Percentiles rank a stretch among this genome's conserved stretches.
phyloP scores from a whole-genome alignment of 1,284 basidiomycete genomes.

The Marasmius oreades region DNA sequence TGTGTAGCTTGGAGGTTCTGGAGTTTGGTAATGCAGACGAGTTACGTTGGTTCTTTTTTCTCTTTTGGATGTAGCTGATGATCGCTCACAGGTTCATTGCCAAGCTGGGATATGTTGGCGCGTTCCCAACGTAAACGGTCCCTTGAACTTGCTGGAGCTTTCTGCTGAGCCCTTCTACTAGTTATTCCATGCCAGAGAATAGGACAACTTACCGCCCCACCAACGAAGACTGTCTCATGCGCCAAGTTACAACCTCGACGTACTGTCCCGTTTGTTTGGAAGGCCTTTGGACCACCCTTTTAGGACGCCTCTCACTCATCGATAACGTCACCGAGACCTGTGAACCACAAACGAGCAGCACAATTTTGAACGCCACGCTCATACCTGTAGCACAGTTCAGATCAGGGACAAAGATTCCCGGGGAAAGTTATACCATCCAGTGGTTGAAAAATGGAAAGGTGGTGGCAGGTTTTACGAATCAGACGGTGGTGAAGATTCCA shows the following conservation, averaged over 20 bases:
- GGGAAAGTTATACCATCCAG: slow-evolving; percentile 51
- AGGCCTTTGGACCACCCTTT: slow-evolving; percentile 67
- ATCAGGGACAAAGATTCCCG: slow-evolving; percentile 14
- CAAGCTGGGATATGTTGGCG: slow-evolving; percentile 58
- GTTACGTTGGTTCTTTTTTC: slow-evolving; percentile 30
- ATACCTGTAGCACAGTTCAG: slow-evolving; percentile 62
- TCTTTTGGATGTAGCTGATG: background rate
- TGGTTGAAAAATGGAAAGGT: slow-evolving; percentile 48
- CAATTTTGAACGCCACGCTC: slow-evolving; percentile 39
- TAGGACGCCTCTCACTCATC: slow-evolving; percentile 56
- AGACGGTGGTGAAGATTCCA: slow-evolving; percentile 39
- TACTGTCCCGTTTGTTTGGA: slow-evolving; percentile 78
- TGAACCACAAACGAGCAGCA: slow-evolving; percentile 14
- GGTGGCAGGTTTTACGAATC: slow-evolving; percentile 43
- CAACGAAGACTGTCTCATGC: slow-evolving; percentile 85
- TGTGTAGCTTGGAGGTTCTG: slow-evolving; percentile 74
- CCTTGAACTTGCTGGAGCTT: background rate
- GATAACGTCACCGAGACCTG: slow-evolving; percentile 45
- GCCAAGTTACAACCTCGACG: slow-evolving; percentile 62
- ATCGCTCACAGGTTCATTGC: slow-evolving; percentile 54
- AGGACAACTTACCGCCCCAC: slow-evolving; percentile 70
- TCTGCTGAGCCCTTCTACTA: slow-evolving; percentile 21
- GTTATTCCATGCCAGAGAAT: slow-evolving; percentile 54
- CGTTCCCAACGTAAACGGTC: slow-evolving; percentile 66
- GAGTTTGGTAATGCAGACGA: slow-evolving; percentile 69